Evolutionary conservation across 106 monocot species (phyloP).

Genomic region (Vanilla planifolia): DNA sequence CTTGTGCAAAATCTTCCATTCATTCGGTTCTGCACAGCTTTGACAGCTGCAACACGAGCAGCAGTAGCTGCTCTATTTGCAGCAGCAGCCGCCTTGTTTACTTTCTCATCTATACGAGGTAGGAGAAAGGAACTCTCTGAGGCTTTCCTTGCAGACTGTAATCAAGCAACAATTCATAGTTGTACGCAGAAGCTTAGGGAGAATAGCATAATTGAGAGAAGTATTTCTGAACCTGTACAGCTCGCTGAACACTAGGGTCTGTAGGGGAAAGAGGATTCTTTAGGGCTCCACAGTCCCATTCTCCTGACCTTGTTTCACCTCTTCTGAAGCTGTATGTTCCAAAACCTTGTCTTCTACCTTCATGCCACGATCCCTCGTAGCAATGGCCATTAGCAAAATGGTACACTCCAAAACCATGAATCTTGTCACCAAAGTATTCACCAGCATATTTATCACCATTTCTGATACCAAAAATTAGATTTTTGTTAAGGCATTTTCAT

Average conservation of each 20-base stretch:
- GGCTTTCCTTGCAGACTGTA: slow-evolving; percentile 38
- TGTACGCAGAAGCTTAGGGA: neutral
- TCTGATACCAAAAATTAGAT: slow-evolving; percentile 8
- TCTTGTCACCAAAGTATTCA: slow-evolving; percentile 46
- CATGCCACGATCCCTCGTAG: slow-evolving; percentile 58
- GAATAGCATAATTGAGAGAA: neutral
- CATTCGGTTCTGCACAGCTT: slow-evolving; percentile 42
- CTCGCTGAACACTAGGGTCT: slow-evolving; percentile 9
- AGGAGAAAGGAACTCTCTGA: slow-evolving; percentile 21
- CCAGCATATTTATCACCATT: slow-evolving; percentile 40
- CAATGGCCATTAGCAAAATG: slow-evolving; percentile 44
- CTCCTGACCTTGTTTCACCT: slow-evolving; percentile 33
- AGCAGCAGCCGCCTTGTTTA: slow-evolving; percentile 29
- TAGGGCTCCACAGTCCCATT: slow-evolving; percentile 40
- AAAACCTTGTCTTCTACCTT: slow-evolving; percentile 40
- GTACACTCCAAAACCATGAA: slow-evolving; percentile 52
- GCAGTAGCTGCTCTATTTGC: slow-evolving; percentile 46
- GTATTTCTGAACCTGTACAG: slow-evolving; percentile 20
- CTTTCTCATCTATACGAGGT: slow-evolving; percentile 37
- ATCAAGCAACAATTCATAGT: neutral
- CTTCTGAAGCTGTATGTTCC: slow-evolving; percentile 43
- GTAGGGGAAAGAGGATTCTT: slow-evolving; percentile 13
- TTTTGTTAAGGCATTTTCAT: no score
- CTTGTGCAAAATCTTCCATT: slow-evolving; percentile 17
- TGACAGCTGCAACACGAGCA: slow-evolving; percentile 47